Percentiles rank a stretch among this genome's conserved stretches.
These are phyloP conservation scores for Stephanodiscus minutulus DNA, from an alignment of 108 stramenopile genomes.

Conservation along the genomic window DNA sequence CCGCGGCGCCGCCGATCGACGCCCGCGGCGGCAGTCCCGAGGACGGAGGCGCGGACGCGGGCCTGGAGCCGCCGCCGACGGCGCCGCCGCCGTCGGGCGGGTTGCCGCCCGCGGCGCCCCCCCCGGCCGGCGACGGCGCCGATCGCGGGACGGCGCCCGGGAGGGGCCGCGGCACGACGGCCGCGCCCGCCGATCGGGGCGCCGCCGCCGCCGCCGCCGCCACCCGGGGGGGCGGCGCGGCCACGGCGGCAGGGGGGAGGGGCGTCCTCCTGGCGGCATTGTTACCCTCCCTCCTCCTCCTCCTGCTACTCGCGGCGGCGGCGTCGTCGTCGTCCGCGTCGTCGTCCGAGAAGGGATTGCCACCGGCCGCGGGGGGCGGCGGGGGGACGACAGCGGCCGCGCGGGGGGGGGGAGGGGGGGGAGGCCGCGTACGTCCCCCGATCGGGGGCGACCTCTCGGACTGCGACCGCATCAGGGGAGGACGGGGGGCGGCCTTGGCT, in stretches of 20 bases:
- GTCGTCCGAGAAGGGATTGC: slow-evolving; percentile 32
- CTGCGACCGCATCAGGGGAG: not conserved
- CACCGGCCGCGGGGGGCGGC: not conserved
- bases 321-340: slow-evolving; percentile 2
- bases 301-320: not conserved
- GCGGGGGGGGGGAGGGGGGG: slow-evolving; percentile 14
- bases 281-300: too few species aligned
- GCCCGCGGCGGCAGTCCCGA: not conserved
- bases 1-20: slow-evolving; percentile 15
- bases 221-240: not conserved
- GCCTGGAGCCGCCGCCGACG: not conserved
- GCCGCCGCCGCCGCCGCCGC: too few species aligned
- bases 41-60: not conserved
- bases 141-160: too few species aligned
- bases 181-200: too few species aligned
- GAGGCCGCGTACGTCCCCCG: not conserved
- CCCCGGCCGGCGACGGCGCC: not conserved
- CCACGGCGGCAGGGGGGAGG: too few species aligned
- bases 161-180: too few species aligned
- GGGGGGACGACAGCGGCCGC: not conserved
- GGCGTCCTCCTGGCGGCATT: too few species aligned
- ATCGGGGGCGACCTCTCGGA: not conserved
- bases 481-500: not conserved
- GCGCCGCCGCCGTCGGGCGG: slow-evolving; percentile 14
- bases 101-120: not conserved